phyloP scores from a whole-genome alignment of 768 basidiomycete genomes.

The Collybiopsis luxurians region DNA sequence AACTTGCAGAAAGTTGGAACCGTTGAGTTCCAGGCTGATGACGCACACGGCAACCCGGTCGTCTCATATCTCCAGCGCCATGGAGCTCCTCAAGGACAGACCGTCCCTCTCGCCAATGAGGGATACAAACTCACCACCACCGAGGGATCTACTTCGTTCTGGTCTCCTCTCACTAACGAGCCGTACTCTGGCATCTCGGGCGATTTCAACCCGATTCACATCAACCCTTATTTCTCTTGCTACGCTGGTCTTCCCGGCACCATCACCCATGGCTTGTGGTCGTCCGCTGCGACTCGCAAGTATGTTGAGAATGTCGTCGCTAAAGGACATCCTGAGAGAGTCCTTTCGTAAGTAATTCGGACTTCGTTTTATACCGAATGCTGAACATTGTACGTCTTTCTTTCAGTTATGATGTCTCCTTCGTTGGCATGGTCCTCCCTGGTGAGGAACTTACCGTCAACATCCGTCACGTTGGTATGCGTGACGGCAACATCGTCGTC shows the following conservation, averaged over 20 bases:
- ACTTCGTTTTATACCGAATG: neutral
- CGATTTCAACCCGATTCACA: constrained; percentile 98
- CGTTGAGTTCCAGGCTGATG: constrained; percentile 82
- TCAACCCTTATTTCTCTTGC: constrained; percentile 97
- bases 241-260: constrained; percentile 92
- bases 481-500: constrained; percentile 90
- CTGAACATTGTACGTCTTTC: constrained; percentile 8
- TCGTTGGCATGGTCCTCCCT: constrained; percentile 96
- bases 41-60: constrained; percentile 91
- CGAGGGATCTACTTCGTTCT: constrained; percentile 64
- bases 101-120: constrained; percentile 75
- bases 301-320: constrained; percentile 94
- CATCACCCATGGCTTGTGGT: constrained; percentile 98
- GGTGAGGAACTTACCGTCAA: constrained; percentile 84
- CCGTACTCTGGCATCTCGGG: constrained; percentile 95
- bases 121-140: constrained; percentile 80
- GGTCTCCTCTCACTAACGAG: constrained; percentile 87
- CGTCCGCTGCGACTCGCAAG: constrained; percentile 89
- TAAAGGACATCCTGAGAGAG: constrained; percentile 88
- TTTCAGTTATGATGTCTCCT: constrained; percentile 84
- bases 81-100: constrained; percentile 74
- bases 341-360: constrained; percentile 65
- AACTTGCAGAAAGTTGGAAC: constrained; percentile 85
- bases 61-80: constrained; percentile 91
- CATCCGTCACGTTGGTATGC: constrained; percentile 89